Evolutionary conservation across 129 eudicot species (phyloP).

Genomic region (Artemisia annua): DNA sequence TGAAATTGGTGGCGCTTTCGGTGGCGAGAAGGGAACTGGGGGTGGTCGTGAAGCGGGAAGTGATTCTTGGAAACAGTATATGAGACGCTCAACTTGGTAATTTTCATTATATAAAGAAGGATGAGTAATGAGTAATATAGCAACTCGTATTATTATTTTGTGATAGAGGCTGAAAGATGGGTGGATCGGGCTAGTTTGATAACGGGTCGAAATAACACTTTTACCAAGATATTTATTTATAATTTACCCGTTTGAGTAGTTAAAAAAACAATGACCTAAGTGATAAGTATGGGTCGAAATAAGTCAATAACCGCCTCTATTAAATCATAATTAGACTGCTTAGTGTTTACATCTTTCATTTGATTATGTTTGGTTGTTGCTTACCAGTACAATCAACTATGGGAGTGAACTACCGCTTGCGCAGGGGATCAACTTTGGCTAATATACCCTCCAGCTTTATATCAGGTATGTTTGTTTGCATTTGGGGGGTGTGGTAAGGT

Average conservation of each 20-base stretch:
- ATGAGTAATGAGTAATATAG: not conserved
- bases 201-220: not conserved
- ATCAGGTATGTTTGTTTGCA: slow-evolving; percentile 12
- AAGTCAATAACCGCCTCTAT: too few species aligned
- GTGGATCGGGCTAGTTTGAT: not conserved
- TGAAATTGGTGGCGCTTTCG: slow-evolving; percentile 98
- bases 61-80: slow-evolving; percentile 98
- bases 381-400: slow-evolving; percentile 79
- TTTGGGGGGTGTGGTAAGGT: not conserved
- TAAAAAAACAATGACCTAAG: too few species aligned
- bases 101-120: not conserved
- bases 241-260: too few species aligned
- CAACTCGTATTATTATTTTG: not conserved
- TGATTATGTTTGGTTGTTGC: not conserved
- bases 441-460: slow-evolving; percentile 14
- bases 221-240: too few species aligned
- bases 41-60: slow-evolving; percentile 99
- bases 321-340: too few species aligned
- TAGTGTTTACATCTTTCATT: not conserved
- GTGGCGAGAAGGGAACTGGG: slow-evolving; percentile 98
- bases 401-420: slow-evolving; percentile 92
- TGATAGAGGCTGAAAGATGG: not conserved
- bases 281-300: too few species aligned
- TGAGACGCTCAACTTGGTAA: slow-evolving; percentile 98
- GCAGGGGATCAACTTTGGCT: slow-evolving; percentile 94